These are phyloP conservation scores for Xanthoparmelia taractica DNA, from an alignment of 495 filamentous ascomycete species.

Conservation along the genomic window DNA sequence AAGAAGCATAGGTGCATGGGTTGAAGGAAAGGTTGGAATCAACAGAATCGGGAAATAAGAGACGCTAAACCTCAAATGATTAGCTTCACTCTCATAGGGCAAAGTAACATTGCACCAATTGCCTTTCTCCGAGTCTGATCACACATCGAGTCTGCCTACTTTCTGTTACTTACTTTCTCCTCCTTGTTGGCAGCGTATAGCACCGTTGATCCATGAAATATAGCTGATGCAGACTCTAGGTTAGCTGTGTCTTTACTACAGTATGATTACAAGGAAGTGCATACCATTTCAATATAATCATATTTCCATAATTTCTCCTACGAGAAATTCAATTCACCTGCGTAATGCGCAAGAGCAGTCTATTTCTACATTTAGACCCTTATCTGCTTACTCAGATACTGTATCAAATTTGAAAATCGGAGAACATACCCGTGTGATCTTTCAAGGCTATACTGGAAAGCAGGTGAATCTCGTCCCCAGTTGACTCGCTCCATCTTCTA, in stretches of 20 bases:
- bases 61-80: neutral
- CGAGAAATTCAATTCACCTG: neutral
- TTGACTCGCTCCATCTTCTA: slow-evolving; percentile 9
- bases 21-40: too few relatives aligned
- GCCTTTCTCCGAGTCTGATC: too few relatives aligned
- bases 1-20: too few relatives aligned
- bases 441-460: slow-evolving; percentile 79
- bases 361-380: neutral
- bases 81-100: neutral
- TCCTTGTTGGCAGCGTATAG: too few relatives aligned
- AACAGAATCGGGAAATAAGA: too few relatives aligned
- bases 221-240: neutral
- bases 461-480: slow-evolving; percentile 1
- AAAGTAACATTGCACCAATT: too few relatives aligned
- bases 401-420: slow-evolving; percentile 71
- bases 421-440: slow-evolving; percentile 70
- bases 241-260: neutral
- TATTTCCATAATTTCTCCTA: neutral
- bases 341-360: neutral
- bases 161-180: too few relatives aligned
- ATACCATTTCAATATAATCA: neutral
- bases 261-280: neutral
- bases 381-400: slow-evolving; percentile 49
- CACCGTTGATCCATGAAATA: neutral
- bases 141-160: too few relatives aligned